A percentile compares a stretch with the other conserved stretches of the same genome.
Conservation (phyloP, 192 early-diverging fungal species). For the Spinellus fusiger region DNA sequence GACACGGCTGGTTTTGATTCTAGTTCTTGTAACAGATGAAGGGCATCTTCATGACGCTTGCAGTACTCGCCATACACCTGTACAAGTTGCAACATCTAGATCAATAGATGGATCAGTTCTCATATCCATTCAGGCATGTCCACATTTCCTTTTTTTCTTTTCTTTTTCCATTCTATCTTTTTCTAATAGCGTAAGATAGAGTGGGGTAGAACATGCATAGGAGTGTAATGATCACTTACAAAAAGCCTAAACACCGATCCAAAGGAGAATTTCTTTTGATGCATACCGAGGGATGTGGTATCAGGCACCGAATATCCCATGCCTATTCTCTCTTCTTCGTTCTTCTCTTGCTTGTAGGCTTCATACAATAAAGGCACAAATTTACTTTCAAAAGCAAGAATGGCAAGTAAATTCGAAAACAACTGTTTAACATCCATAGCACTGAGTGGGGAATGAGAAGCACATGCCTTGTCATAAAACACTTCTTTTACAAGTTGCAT, state of each 20-base stretch:
- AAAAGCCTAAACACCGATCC: too few relatives aligned
- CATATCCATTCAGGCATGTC: too few relatives aligned
- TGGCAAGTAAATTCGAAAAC: conserved; percentile 70
- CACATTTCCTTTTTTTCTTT: too few relatives aligned
- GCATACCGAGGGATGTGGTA: too few relatives aligned
- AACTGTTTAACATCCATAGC: conserved; percentile 55
- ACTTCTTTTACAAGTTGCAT: conserved; percentile 66
- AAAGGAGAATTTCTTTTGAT: too few relatives aligned
- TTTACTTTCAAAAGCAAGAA: conserved; percentile 59
- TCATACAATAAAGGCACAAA: conserved; percentile 56
- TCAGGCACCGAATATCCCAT: too few relatives aligned
- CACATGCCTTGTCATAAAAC: conserved; percentile 42
- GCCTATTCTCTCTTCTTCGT: too few relatives aligned
- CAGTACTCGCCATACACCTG: conserved; percentile 64
- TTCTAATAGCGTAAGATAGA: too few relatives aligned
- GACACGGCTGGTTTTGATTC: conserved; percentile 30
- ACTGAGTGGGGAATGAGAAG: not conserved
- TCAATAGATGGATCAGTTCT: too few relatives aligned
- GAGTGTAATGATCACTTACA: too few relatives aligned
- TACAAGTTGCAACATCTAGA: conserved; percentile 26
- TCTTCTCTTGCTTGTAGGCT: conserved; percentile 37
- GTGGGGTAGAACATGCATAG: too few relatives aligned
- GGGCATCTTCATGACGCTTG: conserved; percentile 64
- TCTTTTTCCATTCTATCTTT: too few relatives aligned
- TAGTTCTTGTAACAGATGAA: conserved; percentile 57